Evolutionary conservation across 352 stramenopile genomes (phyloP).

Genomic region (Phytophthora foliorum): DNA sequence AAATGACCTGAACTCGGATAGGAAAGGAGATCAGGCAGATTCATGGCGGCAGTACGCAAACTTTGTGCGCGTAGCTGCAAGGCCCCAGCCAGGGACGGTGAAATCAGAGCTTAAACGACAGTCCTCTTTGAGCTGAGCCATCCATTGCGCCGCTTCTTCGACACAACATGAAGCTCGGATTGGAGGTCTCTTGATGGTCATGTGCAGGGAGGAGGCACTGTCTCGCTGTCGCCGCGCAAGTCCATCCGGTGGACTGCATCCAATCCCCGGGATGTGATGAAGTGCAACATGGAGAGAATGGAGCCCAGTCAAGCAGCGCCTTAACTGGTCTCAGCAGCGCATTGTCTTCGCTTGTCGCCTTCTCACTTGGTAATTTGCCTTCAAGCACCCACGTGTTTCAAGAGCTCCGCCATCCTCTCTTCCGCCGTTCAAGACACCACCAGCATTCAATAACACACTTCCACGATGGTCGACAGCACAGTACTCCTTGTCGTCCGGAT

Average conservation of each 20-base stretch:
- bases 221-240: no score
- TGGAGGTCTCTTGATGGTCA: no score
- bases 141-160: no score
- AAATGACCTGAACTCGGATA: no score
- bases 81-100: no score
- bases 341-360: no score
- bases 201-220: no score
- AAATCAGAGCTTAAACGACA: no score
- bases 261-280: constrained; percentile 5
- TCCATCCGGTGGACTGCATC: not conserved
- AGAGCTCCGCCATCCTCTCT: no score
- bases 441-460: not conserved
- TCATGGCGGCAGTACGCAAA: not conserved
- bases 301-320: not conserved
- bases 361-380: not conserved
- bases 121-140: no score
- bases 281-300: not conserved
- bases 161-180: no score
- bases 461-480: constrained; percentile 13
- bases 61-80: no score
- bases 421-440: not conserved
- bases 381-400: not conserved
- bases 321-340: not conserved
- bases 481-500: constrained; percentile 20
- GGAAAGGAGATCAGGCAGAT: not conserved